Base-by-base conservation (phyloP, 805 yeast genomes). In the Candida ortonii region DNA sequence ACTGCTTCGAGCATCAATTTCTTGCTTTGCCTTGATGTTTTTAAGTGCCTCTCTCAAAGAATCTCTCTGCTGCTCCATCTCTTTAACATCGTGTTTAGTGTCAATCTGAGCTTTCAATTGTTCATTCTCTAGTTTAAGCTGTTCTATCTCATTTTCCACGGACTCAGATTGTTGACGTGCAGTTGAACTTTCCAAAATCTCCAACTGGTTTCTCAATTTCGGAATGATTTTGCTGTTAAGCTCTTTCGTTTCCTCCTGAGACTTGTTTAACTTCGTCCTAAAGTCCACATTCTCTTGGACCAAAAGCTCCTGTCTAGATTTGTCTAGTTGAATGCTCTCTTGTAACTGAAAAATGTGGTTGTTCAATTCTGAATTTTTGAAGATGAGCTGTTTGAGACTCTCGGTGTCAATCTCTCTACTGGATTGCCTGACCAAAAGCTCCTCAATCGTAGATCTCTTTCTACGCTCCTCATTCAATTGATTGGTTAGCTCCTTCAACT, bases 391-490 rank as follows among this genome's bases (percentile, higher is more conserved):
- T 19, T 78, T 61, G 33, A 12, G 77, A 61, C 32, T 76, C 67
- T 18, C 84, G 7, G 26, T 22, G 80, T 18, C 65, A 54, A 32
- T 62, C 59, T 8, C 78, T 76, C 44, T 71, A 64, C 41, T 36
- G n/a, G 43, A 40, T 28, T 55, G 53, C 22, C 78, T 55, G 21
- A 82, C 51, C 0, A 80, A 73, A 45, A 80, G 79, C 43, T 82
- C 89, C 48, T 84, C 93, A 18, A 86, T 79, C 18, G 80, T 73
- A 44, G 72, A 78, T 33, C 94, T 61, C 36, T 76, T 70, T 44
- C 74, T 64, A 41, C 90, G 65, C 53, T 84, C 90, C 19, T 74
- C 76, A 36, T 73, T 75, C 38, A 84, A 53, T 41, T 73, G 71
- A 28, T 72, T 73, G 25, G 80, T 72, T 37, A 84, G 51, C 15